Conservation (phyloP, 129 eudicot species). For the Flaveria bidentis region DNA sequence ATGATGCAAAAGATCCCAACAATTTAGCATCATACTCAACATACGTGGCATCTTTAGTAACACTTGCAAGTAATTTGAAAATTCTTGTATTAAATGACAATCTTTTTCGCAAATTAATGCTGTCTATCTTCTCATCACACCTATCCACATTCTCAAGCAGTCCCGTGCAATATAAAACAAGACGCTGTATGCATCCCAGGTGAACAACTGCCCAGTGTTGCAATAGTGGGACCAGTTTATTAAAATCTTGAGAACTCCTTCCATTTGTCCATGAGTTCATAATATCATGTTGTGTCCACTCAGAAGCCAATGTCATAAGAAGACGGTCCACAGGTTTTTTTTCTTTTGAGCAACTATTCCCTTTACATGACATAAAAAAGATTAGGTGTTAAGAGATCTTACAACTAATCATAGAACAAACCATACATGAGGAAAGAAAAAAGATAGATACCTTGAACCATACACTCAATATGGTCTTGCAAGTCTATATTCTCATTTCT, state of each 20-base stretch:
- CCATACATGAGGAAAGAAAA: background rate
- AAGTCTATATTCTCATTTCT: conserved; percentile 41
- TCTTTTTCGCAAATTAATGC: conserved; percentile 53
- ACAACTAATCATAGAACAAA: conserved; percentile 10
- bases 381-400: conserved; percentile 20
- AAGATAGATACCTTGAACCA: conserved; percentile 62
- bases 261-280: conserved; percentile 39
- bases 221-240: conserved; percentile 53
- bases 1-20: conserved; percentile 59
- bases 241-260: conserved; percentile 50
- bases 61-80: conserved; percentile 65
- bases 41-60: conserved; percentile 55
- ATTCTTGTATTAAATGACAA: conserved; percentile 58
- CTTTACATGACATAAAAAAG: conserved; percentile 42
- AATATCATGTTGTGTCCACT: conserved; percentile 48
- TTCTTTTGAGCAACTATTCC: conserved; percentile 67
- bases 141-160: conserved; percentile 47
- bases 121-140: conserved; percentile 61
- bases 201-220: conserved; percentile 86
- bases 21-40: conserved; percentile 53
- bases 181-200: conserved; percentile 68
- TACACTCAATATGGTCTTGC: conserved; percentile 60
- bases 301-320: conserved; percentile 69
- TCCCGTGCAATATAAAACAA: conserved; percentile 48
- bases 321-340: conserved; percentile 67